Conservation (phyloP, 768 basidiomycete species). For the Phlebiopsis gigantea region DNA sequence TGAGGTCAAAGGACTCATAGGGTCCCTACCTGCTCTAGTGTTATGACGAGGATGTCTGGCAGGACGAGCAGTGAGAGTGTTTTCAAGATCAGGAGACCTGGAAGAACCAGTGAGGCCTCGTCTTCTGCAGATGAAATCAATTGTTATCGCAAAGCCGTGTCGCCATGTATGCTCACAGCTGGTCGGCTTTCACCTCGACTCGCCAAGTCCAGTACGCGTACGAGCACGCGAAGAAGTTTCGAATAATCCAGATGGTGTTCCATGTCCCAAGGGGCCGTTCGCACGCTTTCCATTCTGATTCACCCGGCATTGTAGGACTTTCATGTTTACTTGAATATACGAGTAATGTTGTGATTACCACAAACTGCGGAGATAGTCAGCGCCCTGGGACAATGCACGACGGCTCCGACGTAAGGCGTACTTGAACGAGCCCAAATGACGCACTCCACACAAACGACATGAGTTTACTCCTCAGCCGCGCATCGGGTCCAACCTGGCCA, state of each 20-base stretch:
- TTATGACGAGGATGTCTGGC: neutral
- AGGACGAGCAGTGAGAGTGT: neutral
- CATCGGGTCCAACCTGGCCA: constrained; percentile 46
- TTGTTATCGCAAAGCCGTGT: neutral
- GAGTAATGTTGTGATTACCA: constrained; percentile 46
- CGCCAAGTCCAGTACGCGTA: constrained; percentile 55
- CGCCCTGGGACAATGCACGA: neutral
- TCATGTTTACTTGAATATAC: constrained; percentile 39
- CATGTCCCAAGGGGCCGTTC: constrained; percentile 60
- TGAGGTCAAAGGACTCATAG: neutral
- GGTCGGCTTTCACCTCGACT: neutral
- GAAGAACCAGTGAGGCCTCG: neutral
- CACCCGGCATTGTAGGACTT: constrained; percentile 36
- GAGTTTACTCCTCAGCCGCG: constrained; percentile 46
- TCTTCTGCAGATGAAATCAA: neutral
- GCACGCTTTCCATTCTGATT: constrained; percentile 60
- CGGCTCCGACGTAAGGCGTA: constrained; percentile 20
- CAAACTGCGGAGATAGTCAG: constrained; percentile 33
- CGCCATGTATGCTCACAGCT: neutral
- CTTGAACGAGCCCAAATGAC: constrained; percentile 49
- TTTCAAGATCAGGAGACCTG: neutral
- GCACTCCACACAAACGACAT: constrained; percentile 49
- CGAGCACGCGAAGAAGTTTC: constrained; percentile 42
- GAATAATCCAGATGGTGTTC: constrained; percentile 59
- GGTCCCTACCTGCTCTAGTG: neutral